Conservation (phyloP, 2,329 filamentous ascomycete genomes). For the Exophiala oligosperma region DNA sequence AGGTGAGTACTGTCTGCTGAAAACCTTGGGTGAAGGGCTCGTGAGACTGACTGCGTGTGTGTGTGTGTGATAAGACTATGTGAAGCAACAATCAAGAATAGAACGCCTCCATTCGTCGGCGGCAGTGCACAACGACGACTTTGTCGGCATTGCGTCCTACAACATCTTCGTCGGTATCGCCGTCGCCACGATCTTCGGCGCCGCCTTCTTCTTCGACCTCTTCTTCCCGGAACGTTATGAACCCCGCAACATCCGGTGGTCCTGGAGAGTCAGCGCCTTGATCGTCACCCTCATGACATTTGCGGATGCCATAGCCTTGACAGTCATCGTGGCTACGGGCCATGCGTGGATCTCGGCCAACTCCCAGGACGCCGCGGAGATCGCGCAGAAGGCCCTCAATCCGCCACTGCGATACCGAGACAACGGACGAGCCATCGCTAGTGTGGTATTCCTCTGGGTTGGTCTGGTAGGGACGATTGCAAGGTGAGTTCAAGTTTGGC, state of each 20-base stretch:
- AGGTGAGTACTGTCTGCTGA: conserved; percentile 37
- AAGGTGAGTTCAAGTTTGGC: conserved; percentile 16
- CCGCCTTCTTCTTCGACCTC: conserved; percentile 62
- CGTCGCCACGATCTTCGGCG: conserved; percentile 59
- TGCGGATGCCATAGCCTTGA: conserved; percentile 51
- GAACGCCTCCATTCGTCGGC: conserved; percentile 40
- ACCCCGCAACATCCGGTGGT: conserved; percentile 48
- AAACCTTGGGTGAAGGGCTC: background rate
- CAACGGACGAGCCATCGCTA: conserved; percentile 52
- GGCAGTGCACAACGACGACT: conserved; percentile 56
- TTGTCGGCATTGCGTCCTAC: conserved; percentile 56
- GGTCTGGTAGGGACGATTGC: conserved; percentile 51
- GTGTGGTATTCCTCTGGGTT: conserved; percentile 55
- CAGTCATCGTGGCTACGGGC: conserved; percentile 50
- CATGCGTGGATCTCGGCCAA: conserved; percentile 48
- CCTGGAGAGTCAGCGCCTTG: conserved; percentile 56
- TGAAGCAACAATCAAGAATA: conserved; percentile 54
- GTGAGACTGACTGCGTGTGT: background rate
- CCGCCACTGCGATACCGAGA: conserved; percentile 46
- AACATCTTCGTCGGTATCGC: conserved; percentile 61
- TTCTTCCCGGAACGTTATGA: conserved; percentile 60
- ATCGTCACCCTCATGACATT: conserved; percentile 50
- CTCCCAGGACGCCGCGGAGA: conserved; percentile 27
- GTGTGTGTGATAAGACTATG: conserved; percentile 45
- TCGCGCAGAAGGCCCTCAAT: conserved; percentile 32